phyloP scores from a whole-genome alignment of 345 rosid genomes.

The Leavenworthia alabamica region DNA sequence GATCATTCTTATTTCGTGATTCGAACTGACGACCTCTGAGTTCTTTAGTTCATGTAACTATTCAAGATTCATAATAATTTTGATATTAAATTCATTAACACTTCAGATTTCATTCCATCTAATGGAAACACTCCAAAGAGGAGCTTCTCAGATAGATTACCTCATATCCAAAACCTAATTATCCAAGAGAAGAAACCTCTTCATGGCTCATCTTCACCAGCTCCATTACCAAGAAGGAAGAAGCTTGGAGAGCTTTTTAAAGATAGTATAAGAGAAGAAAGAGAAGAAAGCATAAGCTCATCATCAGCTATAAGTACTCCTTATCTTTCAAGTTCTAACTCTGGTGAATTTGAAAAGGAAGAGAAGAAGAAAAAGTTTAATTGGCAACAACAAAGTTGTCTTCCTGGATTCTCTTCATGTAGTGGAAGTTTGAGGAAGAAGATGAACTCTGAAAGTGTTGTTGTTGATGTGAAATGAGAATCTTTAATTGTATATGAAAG shows the following conservation, averaged over 20 bases:
- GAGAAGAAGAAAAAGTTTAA: slow-evolving; percentile 45
- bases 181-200: no score
- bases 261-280: slow-evolving; percentile 47
- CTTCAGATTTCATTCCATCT: slow-evolving; percentile 95
- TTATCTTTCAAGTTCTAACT: slow-evolving; percentile 44
- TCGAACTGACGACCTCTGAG: no score
- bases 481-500: slow-evolving; percentile 23
- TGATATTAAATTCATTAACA: no score
- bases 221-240: slow-evolving; percentile 54
- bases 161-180: no score
- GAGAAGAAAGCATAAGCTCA: slow-evolving; percentile 21
- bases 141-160: slow-evolving; percentile 41
- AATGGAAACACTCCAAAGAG: slow-evolving; percentile 74
- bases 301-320: slow-evolving; percentile 43
- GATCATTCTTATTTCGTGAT: no score
- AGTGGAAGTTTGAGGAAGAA: slow-evolving; percentile 65
- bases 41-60: neutral
- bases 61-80: neutral
- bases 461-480: slow-evolving; percentile 35
- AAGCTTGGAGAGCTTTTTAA: slow-evolving; percentile 68
- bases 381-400: slow-evolving; percentile 55
- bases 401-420: slow-evolving; percentile 61
- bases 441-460: slow-evolving; percentile 39
- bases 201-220: slow-evolving; percentile 35
- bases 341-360: slow-evolving; percentile 39